Conservation (phyloP, 192 early-diverging fungal species). For the Coemansia sp. region DNA sequence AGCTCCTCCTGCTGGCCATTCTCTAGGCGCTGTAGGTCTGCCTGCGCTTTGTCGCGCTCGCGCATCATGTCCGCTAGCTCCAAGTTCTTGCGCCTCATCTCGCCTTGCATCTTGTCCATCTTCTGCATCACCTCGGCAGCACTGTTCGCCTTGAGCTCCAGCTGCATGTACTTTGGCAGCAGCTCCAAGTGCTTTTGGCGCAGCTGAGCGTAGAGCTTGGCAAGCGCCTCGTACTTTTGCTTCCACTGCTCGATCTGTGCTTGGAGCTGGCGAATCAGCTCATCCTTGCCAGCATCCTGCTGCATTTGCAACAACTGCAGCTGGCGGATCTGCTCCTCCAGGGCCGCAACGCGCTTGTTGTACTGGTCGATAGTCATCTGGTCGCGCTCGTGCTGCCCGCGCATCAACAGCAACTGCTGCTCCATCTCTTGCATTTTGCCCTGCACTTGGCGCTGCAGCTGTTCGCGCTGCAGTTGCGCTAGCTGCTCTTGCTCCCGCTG, state of each 20-base stretch:
- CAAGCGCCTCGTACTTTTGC: slow-evolving; percentile 96
- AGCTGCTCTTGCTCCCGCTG: slow-evolving; percentile 72
- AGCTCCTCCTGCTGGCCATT: slow-evolving; percentile 83
- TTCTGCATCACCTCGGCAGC: slow-evolving; percentile 83
- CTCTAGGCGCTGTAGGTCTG: slow-evolving; percentile 76
- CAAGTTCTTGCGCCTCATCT: slow-evolving; percentile 72
- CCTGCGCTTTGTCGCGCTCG: slow-evolving; percentile 81
- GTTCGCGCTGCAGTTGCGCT: slow-evolving; percentile 74
- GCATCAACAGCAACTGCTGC: slow-evolving; percentile 74
- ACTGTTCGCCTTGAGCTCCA: slow-evolving; percentile 76
- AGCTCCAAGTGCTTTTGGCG: slow-evolving; percentile 95
- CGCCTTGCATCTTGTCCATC: slow-evolving; percentile 75
- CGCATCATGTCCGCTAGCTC: slow-evolving; percentile 88
- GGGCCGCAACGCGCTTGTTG: slow-evolving; percentile 73
- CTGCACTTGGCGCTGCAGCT: slow-evolving; percentile 78
- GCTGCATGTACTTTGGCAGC: slow-evolving; percentile 84
- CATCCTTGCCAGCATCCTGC: slow-evolving; percentile 79
- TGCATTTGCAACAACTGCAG: slow-evolving; percentile 69
- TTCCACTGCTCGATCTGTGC: slow-evolving; percentile 95
- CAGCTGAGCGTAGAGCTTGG: slow-evolving; percentile 96
- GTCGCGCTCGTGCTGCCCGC: slow-evolving; percentile 79
- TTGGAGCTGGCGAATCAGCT: slow-evolving; percentile 79
- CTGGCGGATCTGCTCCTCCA: slow-evolving; percentile 82
- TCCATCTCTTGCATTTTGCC: slow-evolving; percentile 77
- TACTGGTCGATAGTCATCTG: slow-evolving; percentile 85